Percentiles rank a stretch among this genome's conserved stretches.
phyloP scores from a whole-genome alignment of 2,329 filamentous ascomycete species.

The Chalara sp. region DNA sequence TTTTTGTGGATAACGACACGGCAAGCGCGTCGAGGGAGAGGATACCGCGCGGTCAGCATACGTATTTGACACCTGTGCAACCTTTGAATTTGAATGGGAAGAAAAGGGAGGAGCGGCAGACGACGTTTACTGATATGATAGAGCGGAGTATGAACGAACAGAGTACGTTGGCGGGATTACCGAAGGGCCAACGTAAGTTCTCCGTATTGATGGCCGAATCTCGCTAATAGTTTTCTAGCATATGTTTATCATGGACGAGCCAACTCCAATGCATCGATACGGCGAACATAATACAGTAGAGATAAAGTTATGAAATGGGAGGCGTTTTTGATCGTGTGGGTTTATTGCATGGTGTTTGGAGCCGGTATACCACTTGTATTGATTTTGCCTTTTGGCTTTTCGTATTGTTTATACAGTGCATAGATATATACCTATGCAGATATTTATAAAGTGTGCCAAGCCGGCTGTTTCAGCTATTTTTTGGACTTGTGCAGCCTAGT shows the following conservation, averaged over 20 bases:
- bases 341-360: too few species aligned
- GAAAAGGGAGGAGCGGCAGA: slow-evolving; percentile 17
- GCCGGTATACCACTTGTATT: too few species aligned
- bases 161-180: slow-evolving; percentile 31
- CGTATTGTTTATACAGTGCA: too few species aligned
- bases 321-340: too few species aligned
- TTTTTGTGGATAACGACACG: slow-evolving; percentile 43
- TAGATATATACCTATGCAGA: too few species aligned
- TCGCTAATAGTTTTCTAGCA: not conserved
- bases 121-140: slow-evolving; percentile 49
- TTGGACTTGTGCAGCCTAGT: too few species aligned
- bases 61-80: not conserved
- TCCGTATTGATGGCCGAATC: not conserved
- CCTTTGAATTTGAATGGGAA: not conserved
- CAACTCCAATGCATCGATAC: too few species aligned
- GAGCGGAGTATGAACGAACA: slow-evolving; percentile 23
- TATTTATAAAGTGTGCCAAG: too few species aligned
- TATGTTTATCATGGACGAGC: not conserved
- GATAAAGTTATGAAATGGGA: too few species aligned
- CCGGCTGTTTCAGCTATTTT: too few species aligned
- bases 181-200: slow-evolving; percentile 25
- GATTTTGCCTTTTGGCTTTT: too few species aligned
- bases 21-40: slow-evolving; percentile 24
- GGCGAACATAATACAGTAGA: too few species aligned
- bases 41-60: not conserved